Percentiles rank a stretch among this genome's conserved stretches.
Evolutionary conservation across 177 flowering plant species (phyloP).

Genomic region (Telopea speciosissima): DNA sequence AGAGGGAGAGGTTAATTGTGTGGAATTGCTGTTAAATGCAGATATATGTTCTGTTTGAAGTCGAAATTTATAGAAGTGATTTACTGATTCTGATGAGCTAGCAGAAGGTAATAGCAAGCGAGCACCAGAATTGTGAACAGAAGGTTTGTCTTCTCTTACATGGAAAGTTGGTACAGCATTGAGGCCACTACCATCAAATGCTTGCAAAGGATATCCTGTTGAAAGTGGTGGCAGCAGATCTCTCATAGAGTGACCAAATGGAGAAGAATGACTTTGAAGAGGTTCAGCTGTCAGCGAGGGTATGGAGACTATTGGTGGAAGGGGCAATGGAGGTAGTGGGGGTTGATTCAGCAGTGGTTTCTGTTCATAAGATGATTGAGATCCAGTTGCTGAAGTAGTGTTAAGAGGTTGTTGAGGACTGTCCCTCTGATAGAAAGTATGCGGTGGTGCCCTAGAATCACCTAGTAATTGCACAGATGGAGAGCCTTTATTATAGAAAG

Average conservation of each 20-base stretch:
- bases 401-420: conserved; percentile 36
- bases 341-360: conserved; percentile 61
- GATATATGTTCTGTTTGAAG: conserved; percentile 46
- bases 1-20: conserved; percentile 29
- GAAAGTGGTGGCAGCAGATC: conserved; percentile 41
- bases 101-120: conserved; percentile 11
- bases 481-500: conserved; percentile 33
- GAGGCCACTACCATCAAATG: conserved; percentile 23
- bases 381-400: conserved; percentile 26
- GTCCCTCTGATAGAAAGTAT: conserved; percentile 36
- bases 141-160: conserved; percentile 24
- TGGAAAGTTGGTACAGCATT: conserved; percentile 18
- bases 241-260: conserved; percentile 34
- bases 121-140: conserved; percentile 6
- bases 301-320: conserved; percentile 49
- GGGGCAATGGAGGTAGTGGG: conserved; percentile 87
- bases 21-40: conserved; percentile 25
- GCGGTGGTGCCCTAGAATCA: conserved; percentile 48
- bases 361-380: conserved; percentile 59
- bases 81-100: conserved; percentile 12
- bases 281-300: conserved; percentile 44
- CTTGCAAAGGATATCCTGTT: conserved; percentile 20
- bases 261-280: conserved; percentile 37
- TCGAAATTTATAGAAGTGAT: conserved; percentile 31
- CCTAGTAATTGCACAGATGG: conserved; percentile 26